Percentiles rank a stretch among this genome's conserved stretches.
Evolutionary conservation across 257 asterid genomes (phyloP).

Genomic region (Anisodus tanguticus): DNA sequence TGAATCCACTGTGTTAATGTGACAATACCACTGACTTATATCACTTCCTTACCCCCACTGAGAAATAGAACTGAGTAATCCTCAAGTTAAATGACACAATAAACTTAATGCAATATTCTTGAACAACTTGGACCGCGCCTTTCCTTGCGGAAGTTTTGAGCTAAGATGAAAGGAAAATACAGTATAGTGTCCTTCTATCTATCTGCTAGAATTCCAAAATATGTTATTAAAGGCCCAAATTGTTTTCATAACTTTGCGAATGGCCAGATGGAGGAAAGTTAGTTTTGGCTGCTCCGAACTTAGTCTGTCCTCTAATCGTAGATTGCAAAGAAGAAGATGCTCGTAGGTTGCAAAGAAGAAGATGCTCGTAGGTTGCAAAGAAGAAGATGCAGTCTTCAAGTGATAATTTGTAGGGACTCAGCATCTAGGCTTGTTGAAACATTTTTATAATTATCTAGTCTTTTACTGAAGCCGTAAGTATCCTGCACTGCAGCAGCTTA

Average conservation of each 20-base stretch:
- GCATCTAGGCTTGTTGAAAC: not conserved
- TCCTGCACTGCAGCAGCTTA: not conserved
- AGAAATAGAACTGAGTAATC: slow-evolving; percentile 27
- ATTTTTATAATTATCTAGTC: not conserved
- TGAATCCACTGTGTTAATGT: not conserved
- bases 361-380: not conserved
- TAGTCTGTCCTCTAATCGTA: slow-evolving; percentile 23
- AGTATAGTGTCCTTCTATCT: not conserved
- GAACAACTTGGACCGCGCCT: not conserved
- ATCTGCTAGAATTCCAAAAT: not conserved
- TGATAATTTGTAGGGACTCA: not conserved
- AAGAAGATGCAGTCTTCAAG: not conserved
- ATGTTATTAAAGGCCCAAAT: not conserved
- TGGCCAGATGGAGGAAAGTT: not conserved
- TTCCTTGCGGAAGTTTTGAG: not conserved
- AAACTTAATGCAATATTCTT: slow-evolving; percentile 28
- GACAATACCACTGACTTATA: not conserved
- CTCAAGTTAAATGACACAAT: slow-evolving; percentile 29
- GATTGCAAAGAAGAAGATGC: not conserved
- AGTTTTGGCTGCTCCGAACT: not conserved
- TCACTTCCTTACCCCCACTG: not conserved
- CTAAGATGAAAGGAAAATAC: not conserved
- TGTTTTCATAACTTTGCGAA: not conserved
- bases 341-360: not conserved
- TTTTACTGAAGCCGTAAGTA: slow-evolving; percentile 13